A percentile compares a stretch with the other conserved stretches of the same genome.
Evolutionary conservation across 306 rosid genomes (phyloP).

Genomic region (Sicyos baderoa): DNA sequence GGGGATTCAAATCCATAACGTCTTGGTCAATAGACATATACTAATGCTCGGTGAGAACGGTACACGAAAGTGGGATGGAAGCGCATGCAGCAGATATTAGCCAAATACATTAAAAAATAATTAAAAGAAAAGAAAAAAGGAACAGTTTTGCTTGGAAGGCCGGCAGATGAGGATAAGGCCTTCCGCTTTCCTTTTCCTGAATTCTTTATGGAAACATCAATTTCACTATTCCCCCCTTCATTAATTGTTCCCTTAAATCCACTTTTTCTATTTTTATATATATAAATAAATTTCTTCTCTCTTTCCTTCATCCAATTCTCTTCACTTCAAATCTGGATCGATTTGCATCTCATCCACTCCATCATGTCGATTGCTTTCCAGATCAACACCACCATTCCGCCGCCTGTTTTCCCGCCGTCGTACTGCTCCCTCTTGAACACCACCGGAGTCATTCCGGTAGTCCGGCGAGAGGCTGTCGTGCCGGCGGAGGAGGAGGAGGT

Average conservation of each 20-base stretch:
- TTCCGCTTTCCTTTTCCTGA: neutral
- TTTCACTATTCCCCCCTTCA: neutral
- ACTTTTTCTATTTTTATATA: neutral
- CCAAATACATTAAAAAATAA: neutral
- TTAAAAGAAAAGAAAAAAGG: neutral
- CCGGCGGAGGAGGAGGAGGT: slow-evolving; percentile 12
- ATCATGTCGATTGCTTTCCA: slow-evolving; percentile 34
- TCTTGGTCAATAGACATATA: no score
- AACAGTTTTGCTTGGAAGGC: neutral
- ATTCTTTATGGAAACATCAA: neutral
- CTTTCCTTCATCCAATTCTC: no score
- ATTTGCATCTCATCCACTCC: no score
- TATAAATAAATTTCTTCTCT: no score
- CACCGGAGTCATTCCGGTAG: slow-evolving; percentile 18
- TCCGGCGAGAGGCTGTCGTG: neutral
- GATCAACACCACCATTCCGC: slow-evolving; percentile 21
- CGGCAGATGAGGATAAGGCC: slow-evolving; percentile 18
- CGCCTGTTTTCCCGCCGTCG: slow-evolving; percentile 16
- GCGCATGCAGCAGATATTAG: neutral
- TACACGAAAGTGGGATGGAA: no score
- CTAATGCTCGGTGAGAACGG: no score
- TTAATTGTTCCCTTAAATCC: neutral
- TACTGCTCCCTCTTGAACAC: slow-evolving; percentile 31
- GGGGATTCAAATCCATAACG: no score
- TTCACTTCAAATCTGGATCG: neutral